Evolutionary conservation across 2,329 filamentous ascomycete species (phyloP).

Genomic region (Penicillium sp.): DNA sequence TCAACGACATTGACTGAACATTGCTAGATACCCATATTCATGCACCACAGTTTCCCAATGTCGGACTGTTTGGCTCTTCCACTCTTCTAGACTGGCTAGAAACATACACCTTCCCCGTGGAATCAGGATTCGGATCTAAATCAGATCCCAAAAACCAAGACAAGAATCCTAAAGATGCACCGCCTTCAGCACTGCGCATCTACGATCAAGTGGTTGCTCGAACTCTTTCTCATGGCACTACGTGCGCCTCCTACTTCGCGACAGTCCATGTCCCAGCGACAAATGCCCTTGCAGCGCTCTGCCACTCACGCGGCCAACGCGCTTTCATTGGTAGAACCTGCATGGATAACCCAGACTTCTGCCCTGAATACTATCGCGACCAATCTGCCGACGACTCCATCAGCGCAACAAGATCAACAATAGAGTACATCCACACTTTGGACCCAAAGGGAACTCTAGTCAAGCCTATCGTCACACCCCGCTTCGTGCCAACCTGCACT

Average conservation of each 20-base stretch:
- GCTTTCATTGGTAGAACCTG: slow-evolving; percentile 92
- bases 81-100: slow-evolving; percentile 92
- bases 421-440: slow-evolving; percentile 63
- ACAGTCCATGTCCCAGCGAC: slow-evolving; percentile 83
- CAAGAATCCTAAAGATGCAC: slow-evolving; percentile 22
- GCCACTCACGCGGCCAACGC: slow-evolving; percentile 74
- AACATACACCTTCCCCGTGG: slow-evolving; percentile 92
- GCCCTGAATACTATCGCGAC: slow-evolving; percentile 78
- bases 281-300: slow-evolving; percentile 85
- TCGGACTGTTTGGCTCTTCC: slow-evolving; percentile 87
- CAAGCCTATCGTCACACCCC: slow-evolving; percentile 73
- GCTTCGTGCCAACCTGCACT: slow-evolving; percentile 59
- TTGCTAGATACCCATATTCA: slow-evolving; percentile 85
- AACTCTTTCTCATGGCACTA: slow-evolving; percentile 86
- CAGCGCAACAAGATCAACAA: slow-evolving; percentile 55
- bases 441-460: slow-evolving; percentile 66
- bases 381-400: slow-evolving; percentile 59
- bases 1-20: background rate
- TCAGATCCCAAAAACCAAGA: slow-evolving; percentile 12
- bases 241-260: slow-evolving; percentile 90
- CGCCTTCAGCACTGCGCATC: slow-evolving; percentile 45
- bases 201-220: slow-evolving; percentile 76
- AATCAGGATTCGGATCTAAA: slow-evolving; percentile 63
- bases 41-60: slow-evolving; percentile 91
- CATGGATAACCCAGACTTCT: slow-evolving; percentile 71